Evolutionary conservation across 2,329 filamentous ascomycete species (phyloP), one percentile per base, ranked within the genome.

Genomic region (Emericellopsis atlantica): DNA sequence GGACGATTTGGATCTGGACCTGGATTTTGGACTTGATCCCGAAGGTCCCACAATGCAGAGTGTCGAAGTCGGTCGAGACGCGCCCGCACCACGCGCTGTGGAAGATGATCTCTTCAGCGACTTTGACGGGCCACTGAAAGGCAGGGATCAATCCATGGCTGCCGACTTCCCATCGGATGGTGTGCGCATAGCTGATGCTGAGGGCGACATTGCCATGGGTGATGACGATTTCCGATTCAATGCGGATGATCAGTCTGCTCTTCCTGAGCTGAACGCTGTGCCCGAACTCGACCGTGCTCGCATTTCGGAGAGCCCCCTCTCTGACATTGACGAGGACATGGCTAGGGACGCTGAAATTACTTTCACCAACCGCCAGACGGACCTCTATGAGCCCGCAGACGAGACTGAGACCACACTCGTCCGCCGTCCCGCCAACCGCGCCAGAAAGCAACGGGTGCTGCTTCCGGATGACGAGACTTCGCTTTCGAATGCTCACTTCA

Each of bases 21-120:
- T 90, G 42, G 82, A 87, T 51, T 79, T 89, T 49, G 82, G 82
- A 49, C 69, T 92, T 45, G 80, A 79, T 49, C 67, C 87, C 29
- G 81, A 87, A 48, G 76, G 73, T 29, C 73, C 62, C 16, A 73
- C 76, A 44, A 29, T 29, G 26, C 64, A 65, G 45, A 92, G 81
- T 53, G 80, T 95, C 44, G 92, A 98, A 79, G 72, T 87, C 51
- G 92, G 90, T 54, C 84, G 90, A 79, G 82, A 94, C 50, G 89
- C 84, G 16, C 80, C 84, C 5, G 70, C 76, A 14, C 69, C 81
- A 21, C 71, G 76, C 36, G 67, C 77, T 2, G 62, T 81, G 16
- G 84, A 85, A 48, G 80, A 85, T 32, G 79, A 84, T 48, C 75
- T 89, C 40, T 65, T 81, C 45, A 74, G 73, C 46, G 80, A 85